Base-by-base conservation (phyloP, 208 protist species). In the Sergeia podlipaevii region DNA sequence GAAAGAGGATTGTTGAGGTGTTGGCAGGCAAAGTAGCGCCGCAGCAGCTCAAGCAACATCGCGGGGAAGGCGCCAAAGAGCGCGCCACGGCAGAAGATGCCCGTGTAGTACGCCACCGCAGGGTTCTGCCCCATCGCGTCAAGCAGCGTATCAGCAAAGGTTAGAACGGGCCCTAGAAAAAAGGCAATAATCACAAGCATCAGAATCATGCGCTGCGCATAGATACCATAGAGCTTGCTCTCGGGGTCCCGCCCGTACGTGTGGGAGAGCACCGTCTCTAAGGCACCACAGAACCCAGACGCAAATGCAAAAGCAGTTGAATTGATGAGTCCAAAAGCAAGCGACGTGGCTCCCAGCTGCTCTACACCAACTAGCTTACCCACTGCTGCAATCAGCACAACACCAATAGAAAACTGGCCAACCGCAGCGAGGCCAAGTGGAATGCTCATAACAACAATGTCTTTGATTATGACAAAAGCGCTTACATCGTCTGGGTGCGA, bases 11-110 rank as follows among this genome's bases (percentile, higher is more conserved):
- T 70, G 52, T 74, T 80, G 20, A 90, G 48, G 52, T 87, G 67
- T 63, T 93, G 77, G 52, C 81, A 85, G 0, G 81, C 79, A 52
- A 80, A 93, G 61, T 90, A 93, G 36, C 85, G 79, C 23, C 85
- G 75, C 50, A 93, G 60, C 32, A 93, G 45, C 58, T 90, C 81
- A 30, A 93, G 61, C 64, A 85, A 38, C 79, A 85, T 93, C 23
- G 64, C 52, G 2, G 77, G 74, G 41, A 81, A 84, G 43, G 83
- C 56, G n/a, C 73, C 79, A 55, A 80, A 77, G 17, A 85, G 50
- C 4, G 73, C 64, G 37, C 77, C 54, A 20, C 66, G 79, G 38
- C 74, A 87, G 49, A 86, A 93, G 34, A 60, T n/a, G 13, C 81
- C 78, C 3, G 71, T 78, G 52, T 63, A 74, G 13, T 62, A 43